A percentile compares a stretch with the other conserved stretches of the same genome.
phyloP scores from a whole-genome alignment of 495 filamentous ascomycete species.

The Sporormia fimetaria region DNA sequence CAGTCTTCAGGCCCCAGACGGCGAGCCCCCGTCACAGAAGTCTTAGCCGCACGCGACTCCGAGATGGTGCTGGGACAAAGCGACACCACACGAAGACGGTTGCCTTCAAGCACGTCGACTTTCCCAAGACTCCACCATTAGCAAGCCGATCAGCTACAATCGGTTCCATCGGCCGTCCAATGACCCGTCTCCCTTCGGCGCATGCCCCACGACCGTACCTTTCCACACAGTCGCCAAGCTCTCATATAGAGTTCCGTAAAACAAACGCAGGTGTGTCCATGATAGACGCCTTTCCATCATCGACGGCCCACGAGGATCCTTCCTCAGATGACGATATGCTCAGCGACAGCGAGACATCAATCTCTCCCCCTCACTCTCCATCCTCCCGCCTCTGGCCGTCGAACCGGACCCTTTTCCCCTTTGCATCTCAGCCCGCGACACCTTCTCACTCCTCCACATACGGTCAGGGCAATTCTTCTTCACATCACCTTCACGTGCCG shows the following conservation, averaged over 20 bases:
- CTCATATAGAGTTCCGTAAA: background rate
- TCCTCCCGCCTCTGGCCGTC: conserved; percentile 21
- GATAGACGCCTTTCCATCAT: conserved; percentile 12
- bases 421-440: conserved; percentile 24
- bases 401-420: conserved; percentile 16
- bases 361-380: conserved; percentile 15
- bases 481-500: conserved; percentile 15
- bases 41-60: conserved; percentile 15
- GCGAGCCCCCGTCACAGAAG: conserved; percentile 41
- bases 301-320: conserved; percentile 6
- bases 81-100: background rate
- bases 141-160: too few species aligned
- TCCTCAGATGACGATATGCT: conserved; percentile 10
- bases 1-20: conserved; percentile 70
- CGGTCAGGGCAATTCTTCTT: conserved; percentile 4
- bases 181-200: too few species aligned
- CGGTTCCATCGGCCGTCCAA: too few species aligned
- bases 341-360: conserved; percentile 16
- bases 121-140: too few species aligned
- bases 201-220: conserved; percentile 9
- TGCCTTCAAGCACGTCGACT: too few species aligned
- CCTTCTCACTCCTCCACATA: background rate
- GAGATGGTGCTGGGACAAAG: background rate
- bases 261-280: background rate
- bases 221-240: background rate